Base-by-base conservation (phyloP, 768 basidiomycete species). In the Serpula lacrymans region DNA sequence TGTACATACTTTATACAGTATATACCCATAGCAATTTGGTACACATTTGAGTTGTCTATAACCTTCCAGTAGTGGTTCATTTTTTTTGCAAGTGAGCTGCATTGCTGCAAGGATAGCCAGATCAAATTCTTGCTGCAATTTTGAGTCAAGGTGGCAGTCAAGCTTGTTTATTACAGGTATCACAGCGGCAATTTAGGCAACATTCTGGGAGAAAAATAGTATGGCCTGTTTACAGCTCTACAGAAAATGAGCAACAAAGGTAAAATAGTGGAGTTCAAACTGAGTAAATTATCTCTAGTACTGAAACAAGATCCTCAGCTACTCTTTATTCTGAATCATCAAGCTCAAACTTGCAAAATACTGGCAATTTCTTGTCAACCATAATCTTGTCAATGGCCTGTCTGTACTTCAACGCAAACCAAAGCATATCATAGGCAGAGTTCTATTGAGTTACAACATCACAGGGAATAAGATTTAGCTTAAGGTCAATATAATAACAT, bases 381-480 rank as follows among this genome's bases (percentile, higher is more conserved):
- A 56, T 64, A 6, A 67, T 45, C 9, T 29, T 17, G 11, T 62
- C 44, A 28, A 67, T 37, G 3, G 55, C 63, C 4, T n/a, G 24
- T 3, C 50, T 43, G 41, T 68, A 61, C 5, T 57, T 26, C 7
- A 58, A 7, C 0, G 62, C 57, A 42, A 63, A 59, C 2, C 44
- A 18, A 1, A 69, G 42, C 64, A 70, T 67, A 38, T 69, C 55
- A 29, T 45, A 63, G 1, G 63, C 68, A 4, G 58, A 64, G 32
- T 68, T 66, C 67, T 64, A 69, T 0, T 55, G 47, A 0, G 65
- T 71, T 2, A 42, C 16, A 1, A 72, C 61, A 42, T 72, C 61
- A 2, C 59, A 53, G 1, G 68, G 69, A 45, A 70, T 64, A 12
- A 57, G 51, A 2, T 48, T 42, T 0, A 12, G 7, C 1, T 26